Evolutionary conservation across 495 filamentous ascomycete species (phyloP).

Genomic region (Aspergillus avenaceus): DNA sequence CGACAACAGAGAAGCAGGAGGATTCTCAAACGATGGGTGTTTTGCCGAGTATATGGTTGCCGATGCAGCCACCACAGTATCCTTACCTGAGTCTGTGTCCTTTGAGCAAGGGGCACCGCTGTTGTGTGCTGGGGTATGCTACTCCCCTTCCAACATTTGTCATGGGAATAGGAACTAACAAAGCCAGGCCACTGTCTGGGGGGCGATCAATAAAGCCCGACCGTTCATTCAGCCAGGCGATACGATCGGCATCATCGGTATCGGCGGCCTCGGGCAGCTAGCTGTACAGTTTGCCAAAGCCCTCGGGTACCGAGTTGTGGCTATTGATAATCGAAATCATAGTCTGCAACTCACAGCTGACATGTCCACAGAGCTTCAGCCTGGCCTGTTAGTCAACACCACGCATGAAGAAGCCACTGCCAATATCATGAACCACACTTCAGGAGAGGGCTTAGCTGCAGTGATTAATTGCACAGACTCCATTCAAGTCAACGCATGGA

Average conservation of each 20-base stretch:
- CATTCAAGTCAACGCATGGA: conserved; percentile 1
- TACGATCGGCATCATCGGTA: conserved; percentile 44
- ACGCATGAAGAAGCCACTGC: neutral
- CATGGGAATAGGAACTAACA: neutral
- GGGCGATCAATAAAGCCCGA: neutral
- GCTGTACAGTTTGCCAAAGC: conserved; percentile 50
- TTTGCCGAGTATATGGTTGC: conserved; percentile 31
- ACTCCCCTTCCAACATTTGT: neutral
- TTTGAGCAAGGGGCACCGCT: conserved; percentile 30
- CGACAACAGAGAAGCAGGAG: conserved; percentile 7
- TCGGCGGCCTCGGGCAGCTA: conserved; percentile 52
- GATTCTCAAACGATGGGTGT: conserved; percentile 24
- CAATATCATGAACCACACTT: neutral
- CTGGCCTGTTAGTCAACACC: neutral
- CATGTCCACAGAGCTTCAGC: neutral
- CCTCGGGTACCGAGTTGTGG: conserved; percentile 36
- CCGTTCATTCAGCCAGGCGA: conserved; percentile 23
- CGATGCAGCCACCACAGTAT: conserved; percentile 19
- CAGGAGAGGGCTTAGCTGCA: conserved; percentile 1
- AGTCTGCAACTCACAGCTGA: neutral
- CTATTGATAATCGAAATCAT: conserved; percentile 1
- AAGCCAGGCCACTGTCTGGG: conserved; percentile 4
- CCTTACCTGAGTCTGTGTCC: conserved; percentile 25
- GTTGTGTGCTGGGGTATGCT: conserved; percentile 31
- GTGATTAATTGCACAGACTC: conserved; percentile 4